Evolutionary conservation across 176 grass and related monocot genomes (phyloP), one percentile per base, ranked within the genome.

Genomic region (Alopecurus myosuroides): DNA sequence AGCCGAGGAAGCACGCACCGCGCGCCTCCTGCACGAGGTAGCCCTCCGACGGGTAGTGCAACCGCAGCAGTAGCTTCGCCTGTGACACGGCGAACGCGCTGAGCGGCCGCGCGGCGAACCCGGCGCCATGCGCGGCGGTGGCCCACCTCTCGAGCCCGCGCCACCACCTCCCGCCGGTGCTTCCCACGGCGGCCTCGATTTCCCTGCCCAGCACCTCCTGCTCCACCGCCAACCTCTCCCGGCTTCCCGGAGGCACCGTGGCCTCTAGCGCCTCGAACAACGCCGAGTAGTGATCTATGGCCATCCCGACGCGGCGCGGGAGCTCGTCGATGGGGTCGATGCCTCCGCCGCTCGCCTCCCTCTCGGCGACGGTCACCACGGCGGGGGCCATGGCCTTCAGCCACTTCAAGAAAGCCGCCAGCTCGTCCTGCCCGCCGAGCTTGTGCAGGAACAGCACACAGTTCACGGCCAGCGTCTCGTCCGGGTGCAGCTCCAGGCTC

Each of bases 21-120:
- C 86, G 90, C 26, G 83, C 83, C 85, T 94, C 91, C 86, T 99
- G 91, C 49, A 99, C 85, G 46, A 89, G 86, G 78, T 99, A 99
- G 4, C 97, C 97, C 42, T 99, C 97, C 29, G 97, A 99, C 0
- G 97, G 97, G 88, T 99, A 99, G 79, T 99, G 94, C 75, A 99
- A 83, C n/a, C 97, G 93, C 34, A 99, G 97, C 57, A 99, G 86
- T 37, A 99, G 83, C 81, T 86, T 50, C 12, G 97, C 97, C 87
- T 99, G 97, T 31, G 97, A 96, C 30, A 96, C 88, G 28, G 97
- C 92, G 44, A 94, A 99, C 20, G 71, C 78, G 74, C 97, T 99
- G 15, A 99, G 97, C 12, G 83, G 85, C 30, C 88, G 89, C 22
- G 85, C 82, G 0, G 68, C 22, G 44, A 99, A 96, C 5, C 97